Base-by-base conservation (phyloP, 2,329 filamentous ascomycete species). In the Furcasterigmium sp. region DNA sequence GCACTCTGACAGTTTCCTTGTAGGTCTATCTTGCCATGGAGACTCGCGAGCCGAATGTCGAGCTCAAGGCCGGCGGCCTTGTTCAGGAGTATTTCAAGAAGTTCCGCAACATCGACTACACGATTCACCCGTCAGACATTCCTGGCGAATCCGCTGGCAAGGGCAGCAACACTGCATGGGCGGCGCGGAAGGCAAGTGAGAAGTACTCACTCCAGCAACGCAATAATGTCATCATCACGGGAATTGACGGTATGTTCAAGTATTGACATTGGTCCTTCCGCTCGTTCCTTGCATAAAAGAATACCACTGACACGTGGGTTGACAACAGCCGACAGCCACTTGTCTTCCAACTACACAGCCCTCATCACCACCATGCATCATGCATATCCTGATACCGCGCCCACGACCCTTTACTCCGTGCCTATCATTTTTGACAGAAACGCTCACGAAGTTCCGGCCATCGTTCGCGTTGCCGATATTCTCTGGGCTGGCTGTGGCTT, bases 381-480 rank as follows among this genome's bases (percentile, higher is more conserved):
- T 40, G 63, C 72, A 9, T 65, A 80, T 50, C 76, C 78, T 5
- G 75, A 82, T 37, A 81, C 78, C 13, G 75, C 79, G 13, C 60
- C 65, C 25, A 83, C 77, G 20, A 84, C 83, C 1, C 58, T 87
- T 23, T 87, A 88, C 56, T 72, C 80, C 10, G 81, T 80, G 9
- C 84, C 84, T 15, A 83, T 87, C 47, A 79, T 87, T 47, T 87
- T 87, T 52, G 84, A 87, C 55, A 80, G 84, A 51, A 88, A 87
- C 53, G 79, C 84, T 8, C 79, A 87, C 58, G 72, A 68, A 30
- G 82, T 85, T 3, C 80, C 83, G 13, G 74, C 80, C 15, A 68
- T 85, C 28, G 84, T 87, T 43, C 80, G 84, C 28, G 80, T 85
- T 23, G 84, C 83, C 39, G 84, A 88, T 55, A 73, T 88, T 42